phyloP scores from a whole-genome alignment of 257 asterid species.

The Fraxinus cuspidata region DNA sequence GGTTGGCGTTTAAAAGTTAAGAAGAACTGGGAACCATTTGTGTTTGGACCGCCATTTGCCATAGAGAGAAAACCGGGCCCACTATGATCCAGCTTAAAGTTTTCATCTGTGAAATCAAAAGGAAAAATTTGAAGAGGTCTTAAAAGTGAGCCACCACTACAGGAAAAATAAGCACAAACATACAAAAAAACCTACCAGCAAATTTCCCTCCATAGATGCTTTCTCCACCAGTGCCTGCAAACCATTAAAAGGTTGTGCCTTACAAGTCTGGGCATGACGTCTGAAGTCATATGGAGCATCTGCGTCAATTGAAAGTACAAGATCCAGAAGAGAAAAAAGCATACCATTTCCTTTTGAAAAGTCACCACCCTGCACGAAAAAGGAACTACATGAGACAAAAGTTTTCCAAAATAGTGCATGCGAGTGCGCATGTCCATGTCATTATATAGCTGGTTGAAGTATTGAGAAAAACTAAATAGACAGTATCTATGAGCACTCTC shows the following conservation, averaged over 20 bases:
- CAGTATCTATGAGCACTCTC: background rate
- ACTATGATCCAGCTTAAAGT: slow-evolving; percentile 72
- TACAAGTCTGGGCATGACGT: slow-evolving; percentile 71
- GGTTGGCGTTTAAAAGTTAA: slow-evolving; percentile 80
- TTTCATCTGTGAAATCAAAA: slow-evolving; percentile 62
- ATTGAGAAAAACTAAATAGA: background rate
- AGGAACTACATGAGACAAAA: background rate
- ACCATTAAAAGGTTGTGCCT: slow-evolving; percentile 75
- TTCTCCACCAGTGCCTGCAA: slow-evolving; percentile 99
- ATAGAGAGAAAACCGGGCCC: slow-evolving; percentile 86
- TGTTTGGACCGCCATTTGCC: slow-evolving; percentile 97
- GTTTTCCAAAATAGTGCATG: background rate
- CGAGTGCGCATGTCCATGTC: background rate
- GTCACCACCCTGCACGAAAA: slow-evolving; percentile 83
- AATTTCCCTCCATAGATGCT: slow-evolving; percentile 96
- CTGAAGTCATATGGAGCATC: slow-evolving; percentile 58
- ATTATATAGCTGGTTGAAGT: background rate
- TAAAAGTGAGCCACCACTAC: background rate
- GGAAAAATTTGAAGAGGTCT: background rate
- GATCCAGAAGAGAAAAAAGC: slow-evolving; percentile 58
- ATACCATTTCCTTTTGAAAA: slow-evolving; percentile 96
- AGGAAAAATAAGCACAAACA: slow-evolving; percentile 7
- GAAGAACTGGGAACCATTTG: slow-evolving; percentile 98
- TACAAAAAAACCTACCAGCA: slow-evolving; percentile 56
- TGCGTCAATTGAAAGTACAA: slow-evolving; percentile 59